Percentiles rank a stretch among this genome's conserved stretches.
These are phyloP conservation scores for Rosa hybrid DNA, from an alignment of 331 rosid species.

Conservation along the genomic window DNA sequence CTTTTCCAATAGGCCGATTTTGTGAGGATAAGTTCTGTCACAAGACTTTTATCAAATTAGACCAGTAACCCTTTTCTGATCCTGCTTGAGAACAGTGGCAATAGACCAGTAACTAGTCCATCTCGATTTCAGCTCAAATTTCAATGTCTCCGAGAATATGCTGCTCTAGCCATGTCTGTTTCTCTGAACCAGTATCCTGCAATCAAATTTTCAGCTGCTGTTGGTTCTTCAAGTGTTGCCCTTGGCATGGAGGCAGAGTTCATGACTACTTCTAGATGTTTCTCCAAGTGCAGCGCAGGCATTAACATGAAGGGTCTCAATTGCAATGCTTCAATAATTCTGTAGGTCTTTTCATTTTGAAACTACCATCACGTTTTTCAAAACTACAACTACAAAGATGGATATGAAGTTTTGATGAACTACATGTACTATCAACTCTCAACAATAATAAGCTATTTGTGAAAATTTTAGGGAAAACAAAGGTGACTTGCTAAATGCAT, in stretches of 20 bases:
- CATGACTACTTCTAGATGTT: background rate
- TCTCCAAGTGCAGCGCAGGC: slow-evolving; percentile 17
- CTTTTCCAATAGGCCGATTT: too few species aligned
- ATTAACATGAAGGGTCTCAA: background rate
- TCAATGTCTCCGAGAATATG: slow-evolving; percentile 2
- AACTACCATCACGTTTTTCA: too few species aligned
- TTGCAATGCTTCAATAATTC: background rate
- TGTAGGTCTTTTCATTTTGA: slow-evolving; percentile 13
- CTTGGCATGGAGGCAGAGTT: slow-evolving; percentile 16
- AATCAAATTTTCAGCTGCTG: slow-evolving; percentile 3
- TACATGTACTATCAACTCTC: background rate
- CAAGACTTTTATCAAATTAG: too few species aligned
- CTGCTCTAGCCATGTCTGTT: background rate
- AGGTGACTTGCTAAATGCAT: background rate
- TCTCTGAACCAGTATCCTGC: background rate
- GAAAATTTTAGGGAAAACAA: background rate
- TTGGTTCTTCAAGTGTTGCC: slow-evolving; percentile 11
- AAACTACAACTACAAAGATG: too few species aligned
- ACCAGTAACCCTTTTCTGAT: too few species aligned
- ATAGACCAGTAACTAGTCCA: background rate
- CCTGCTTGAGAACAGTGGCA: too few species aligned
- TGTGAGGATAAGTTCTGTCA: too few species aligned
- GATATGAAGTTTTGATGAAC: background rate
- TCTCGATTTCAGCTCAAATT: background rate
- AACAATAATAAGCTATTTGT: background rate